phyloP scores from a whole-genome alignment of 441 rosid species.

The Codiaeum variegatum region DNA sequence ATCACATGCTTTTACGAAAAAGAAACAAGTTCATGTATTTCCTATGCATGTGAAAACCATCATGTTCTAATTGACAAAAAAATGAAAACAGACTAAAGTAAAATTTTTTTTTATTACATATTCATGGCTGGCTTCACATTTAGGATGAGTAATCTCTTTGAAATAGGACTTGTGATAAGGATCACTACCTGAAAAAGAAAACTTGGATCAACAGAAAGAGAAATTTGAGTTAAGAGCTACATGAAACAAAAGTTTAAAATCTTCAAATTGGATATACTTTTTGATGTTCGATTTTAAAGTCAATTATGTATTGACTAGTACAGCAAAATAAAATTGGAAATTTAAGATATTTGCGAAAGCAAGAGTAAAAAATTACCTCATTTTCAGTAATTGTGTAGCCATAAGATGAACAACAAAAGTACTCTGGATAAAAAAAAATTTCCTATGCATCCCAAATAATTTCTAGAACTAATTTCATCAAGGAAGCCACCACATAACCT shows the following conservation, averaged over 20 bases:
- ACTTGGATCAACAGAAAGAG: slow-evolving; percentile 57
- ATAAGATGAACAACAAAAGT: slow-evolving; percentile 71
- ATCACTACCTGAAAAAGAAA: slow-evolving; percentile 65
- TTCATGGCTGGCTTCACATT: slow-evolving; percentile 87
- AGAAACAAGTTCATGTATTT: too few species aligned
- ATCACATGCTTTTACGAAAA: too few species aligned
- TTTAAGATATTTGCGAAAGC: not conserved
- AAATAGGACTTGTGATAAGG: slow-evolving; percentile 88
- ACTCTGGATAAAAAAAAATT: slow-evolving; percentile 80
- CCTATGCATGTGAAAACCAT: too few species aligned
- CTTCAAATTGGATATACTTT: not conserved
- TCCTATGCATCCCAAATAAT: slow-evolving; percentile 82
- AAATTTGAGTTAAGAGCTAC: slow-evolving; percentile 19
- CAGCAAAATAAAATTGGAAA: not conserved
- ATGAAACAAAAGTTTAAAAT: slow-evolving; percentile 1
- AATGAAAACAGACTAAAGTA: not conserved
- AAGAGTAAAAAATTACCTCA: slow-evolving; percentile 47
- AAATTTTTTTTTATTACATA: slow-evolving; percentile 30
- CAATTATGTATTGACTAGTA: not conserved
- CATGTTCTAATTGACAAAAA: too few species aligned
- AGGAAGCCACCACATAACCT: slow-evolving; percentile 77
- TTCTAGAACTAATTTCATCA: slow-evolving; percentile 54
- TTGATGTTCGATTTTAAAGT: not conserved
- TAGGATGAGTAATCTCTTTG: slow-evolving; percentile 83
- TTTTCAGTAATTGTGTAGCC: slow-evolving; percentile 64